Evolutionary conservation across 2,329 filamentous ascomycete species (phyloP).

Genomic region (Claviceps citrina): DNA sequence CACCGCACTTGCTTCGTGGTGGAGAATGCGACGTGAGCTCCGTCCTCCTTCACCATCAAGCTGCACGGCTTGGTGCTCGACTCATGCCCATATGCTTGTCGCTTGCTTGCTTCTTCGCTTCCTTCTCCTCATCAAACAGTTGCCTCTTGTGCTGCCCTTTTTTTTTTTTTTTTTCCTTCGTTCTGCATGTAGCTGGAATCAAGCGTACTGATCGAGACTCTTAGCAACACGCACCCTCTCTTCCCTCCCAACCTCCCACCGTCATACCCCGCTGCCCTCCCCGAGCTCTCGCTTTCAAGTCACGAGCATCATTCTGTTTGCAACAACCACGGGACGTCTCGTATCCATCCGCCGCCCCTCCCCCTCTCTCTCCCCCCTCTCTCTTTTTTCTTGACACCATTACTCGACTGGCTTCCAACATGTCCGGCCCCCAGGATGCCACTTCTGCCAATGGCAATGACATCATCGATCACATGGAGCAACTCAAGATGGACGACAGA

Average conservation of each 20-base stretch:
- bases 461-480: slow-evolving; percentile 45
- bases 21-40: background rate
- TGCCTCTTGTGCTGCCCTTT: background rate
- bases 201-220: background rate
- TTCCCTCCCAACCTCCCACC: background rate
- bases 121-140: background rate
- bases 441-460: slow-evolving; percentile 44
- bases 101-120: background rate
- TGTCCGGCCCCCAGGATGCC: slow-evolving; percentile 48
- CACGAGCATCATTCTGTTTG: background rate
- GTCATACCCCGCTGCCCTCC: background rate
- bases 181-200: background rate
- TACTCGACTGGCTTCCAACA: slow-evolving; percentile 16
- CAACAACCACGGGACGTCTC: slow-evolving; percentile 1
- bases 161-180: no score
- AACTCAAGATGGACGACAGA: slow-evolving; percentile 50
- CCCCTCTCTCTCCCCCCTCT: no score
- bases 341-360: slow-evolving; percentile 3
- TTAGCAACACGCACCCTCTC: background rate
- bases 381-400: background rate
- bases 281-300: background rate
- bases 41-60: background rate
- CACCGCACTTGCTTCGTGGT: background rate
- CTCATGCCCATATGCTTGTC: background rate
- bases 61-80: background rate